Conservation (phyloP, 106 monocot genomes). For the Agapanthus africanus region DNA sequence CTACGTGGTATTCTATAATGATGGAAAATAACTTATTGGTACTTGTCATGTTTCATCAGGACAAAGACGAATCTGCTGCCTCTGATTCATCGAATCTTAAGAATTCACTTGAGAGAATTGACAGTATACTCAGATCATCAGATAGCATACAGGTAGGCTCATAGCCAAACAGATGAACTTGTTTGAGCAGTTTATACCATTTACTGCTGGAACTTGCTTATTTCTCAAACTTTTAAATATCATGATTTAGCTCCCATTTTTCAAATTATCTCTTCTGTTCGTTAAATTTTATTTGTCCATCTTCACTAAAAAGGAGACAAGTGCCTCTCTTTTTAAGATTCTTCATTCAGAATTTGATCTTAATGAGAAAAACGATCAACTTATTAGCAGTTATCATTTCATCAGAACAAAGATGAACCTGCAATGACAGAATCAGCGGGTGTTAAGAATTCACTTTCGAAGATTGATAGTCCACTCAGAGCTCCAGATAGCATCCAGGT, state of each 20-base stretch:
- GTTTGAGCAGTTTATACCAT: too few relatives aligned
- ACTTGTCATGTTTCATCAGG: conserved; percentile 7
- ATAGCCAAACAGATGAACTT: conserved; percentile 14
- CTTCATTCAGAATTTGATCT: too few relatives aligned
- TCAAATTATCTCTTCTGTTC: too few relatives aligned
- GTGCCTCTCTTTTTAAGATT: too few relatives aligned
- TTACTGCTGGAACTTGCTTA: too few relatives aligned
- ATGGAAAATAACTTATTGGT: background rate
- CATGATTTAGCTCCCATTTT: too few relatives aligned
- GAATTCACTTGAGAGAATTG: conserved; percentile 3
- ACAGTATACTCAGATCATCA: background rate
- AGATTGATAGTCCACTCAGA: background rate
- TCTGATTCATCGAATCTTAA: background rate
- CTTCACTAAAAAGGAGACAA: too few relatives aligned
- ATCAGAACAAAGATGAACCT: conserved; percentile 3
- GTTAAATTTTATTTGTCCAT: too few relatives aligned
- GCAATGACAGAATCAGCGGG: background rate
- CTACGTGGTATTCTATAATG: too few relatives aligned
- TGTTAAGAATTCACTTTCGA: background rate
- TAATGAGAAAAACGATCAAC: too few relatives aligned
- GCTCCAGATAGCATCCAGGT: conserved; percentile 10
- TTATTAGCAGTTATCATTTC: background rate
- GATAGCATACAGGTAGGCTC: too few relatives aligned
- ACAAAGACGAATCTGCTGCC: background rate
- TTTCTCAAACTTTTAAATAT: too few relatives aligned